Conservation (phyloP, 2,329 filamentous ascomycete species). For the Alternaria sp. region DNA sequence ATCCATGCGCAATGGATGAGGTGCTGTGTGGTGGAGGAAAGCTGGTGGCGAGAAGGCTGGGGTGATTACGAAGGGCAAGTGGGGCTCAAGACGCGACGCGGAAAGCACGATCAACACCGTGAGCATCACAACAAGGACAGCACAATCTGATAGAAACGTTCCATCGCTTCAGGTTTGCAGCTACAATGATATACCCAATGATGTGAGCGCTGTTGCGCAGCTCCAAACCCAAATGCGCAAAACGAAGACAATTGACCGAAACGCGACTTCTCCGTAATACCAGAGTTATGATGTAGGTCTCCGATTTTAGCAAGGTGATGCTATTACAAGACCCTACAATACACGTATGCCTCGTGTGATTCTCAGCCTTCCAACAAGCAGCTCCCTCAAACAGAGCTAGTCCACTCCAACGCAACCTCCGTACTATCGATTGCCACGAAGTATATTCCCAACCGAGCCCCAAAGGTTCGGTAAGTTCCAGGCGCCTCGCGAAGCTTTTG, state of each 20-base stretch:
- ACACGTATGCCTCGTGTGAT: not conserved
- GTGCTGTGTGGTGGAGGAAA: not conserved
- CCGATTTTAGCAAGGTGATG: not conserved
- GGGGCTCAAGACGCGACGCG: not conserved
- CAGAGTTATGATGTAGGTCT: not conserved
- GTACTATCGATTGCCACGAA: not conserved
- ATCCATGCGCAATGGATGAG: not conserved
- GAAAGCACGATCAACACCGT: not conserved
- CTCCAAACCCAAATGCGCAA: not conserved
- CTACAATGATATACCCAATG: not conserved
- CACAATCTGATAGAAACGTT: not conserved
- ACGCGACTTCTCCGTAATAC: not conserved
- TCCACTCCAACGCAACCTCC: not conserved
- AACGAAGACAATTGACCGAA: not conserved
- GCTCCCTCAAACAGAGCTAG: not conserved
- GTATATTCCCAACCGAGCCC: not conserved
- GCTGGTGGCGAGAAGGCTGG: not conserved
- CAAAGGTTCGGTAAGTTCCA: not conserved
- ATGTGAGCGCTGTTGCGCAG: not conserved
- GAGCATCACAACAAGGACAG: not conserved
- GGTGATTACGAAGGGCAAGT: not conserved
- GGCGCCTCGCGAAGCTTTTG: not conserved
- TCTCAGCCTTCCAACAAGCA: not conserved
- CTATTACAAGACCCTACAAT: not conserved
- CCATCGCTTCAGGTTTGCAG: not conserved